These are phyloP conservation scores for Phytophthora pluvialis DNA, from an alignment of 352 stramenopile species.

Conservation along the genomic window DNA sequence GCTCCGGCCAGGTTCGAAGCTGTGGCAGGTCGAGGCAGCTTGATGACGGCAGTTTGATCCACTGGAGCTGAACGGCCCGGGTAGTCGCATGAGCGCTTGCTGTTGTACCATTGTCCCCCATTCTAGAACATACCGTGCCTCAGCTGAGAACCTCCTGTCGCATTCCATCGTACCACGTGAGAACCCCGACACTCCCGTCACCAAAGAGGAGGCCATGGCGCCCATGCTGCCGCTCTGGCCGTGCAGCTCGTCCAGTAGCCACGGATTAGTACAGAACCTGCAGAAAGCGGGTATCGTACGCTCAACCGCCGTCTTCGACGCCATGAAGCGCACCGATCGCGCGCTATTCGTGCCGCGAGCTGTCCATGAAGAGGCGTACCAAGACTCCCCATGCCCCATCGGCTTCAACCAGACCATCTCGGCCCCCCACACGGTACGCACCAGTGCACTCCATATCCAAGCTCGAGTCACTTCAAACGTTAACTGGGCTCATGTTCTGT, in stretches of 20 bases:
- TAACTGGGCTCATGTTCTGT: not conserved
- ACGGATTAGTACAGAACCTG: conserved; percentile 68
- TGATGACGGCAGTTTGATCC: not conserved
- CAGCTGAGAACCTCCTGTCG: conserved; percentile 9
- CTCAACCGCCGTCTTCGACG: conserved; percentile 52
- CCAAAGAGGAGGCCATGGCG: conserved; percentile 13
- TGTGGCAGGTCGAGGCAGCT: not conserved
- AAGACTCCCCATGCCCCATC: conserved; percentile 85
- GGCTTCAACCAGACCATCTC: conserved; percentile 91
- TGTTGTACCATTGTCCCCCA: not conserved
- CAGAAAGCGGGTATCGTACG: conserved; percentile 54
- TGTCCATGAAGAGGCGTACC: conserved; percentile 60
- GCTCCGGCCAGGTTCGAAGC: conserved; percentile 23
- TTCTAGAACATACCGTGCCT: conserved; percentile 12
- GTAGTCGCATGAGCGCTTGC: not conserved
- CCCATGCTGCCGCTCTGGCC: conserved; percentile 50
- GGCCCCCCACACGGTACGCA: conserved; percentile 82
- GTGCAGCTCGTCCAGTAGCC: conserved; percentile 55
- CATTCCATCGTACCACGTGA: conserved; percentile 8
- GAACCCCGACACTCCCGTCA: not conserved
- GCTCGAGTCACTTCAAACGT: not conserved
- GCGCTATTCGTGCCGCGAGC: conserved; percentile 80
- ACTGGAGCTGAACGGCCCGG: too few relatives aligned
- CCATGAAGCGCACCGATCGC: conserved; percentile 81
- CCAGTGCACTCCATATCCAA: not conserved